These are phyloP conservation scores for Russula foetens DNA, from an alignment of 768 basidiomycete species.

Conservation along the genomic window DNA sequence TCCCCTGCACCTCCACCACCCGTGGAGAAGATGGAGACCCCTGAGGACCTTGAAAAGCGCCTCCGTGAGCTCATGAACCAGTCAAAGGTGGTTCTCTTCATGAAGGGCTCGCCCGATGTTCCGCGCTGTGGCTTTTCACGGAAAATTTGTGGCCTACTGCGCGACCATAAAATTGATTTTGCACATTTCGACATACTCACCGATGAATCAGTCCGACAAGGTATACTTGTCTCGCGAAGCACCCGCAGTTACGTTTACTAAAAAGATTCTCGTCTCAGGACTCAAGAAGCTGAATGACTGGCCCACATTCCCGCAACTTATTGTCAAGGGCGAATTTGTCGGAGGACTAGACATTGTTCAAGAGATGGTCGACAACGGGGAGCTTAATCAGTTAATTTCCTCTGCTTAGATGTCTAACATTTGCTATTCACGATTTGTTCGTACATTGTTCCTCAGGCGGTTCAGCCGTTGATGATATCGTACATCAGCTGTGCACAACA, in stretches of 20 bases:
- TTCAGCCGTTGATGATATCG: too few species aligned
- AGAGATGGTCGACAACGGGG: slow-evolving; percentile 80
- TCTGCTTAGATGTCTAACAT: slow-evolving; percentile 7
- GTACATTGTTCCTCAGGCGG: slow-evolving; percentile 2
- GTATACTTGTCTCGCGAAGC: slow-evolving; percentile 21
- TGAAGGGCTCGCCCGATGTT: slow-evolving; percentile 53
- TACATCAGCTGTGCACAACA: too few species aligned
- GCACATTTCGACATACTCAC: slow-evolving; percentile 49
- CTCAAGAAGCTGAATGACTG: slow-evolving; percentile 55
- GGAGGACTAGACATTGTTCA: slow-evolving; percentile 92
- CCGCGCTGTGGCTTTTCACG: slow-evolving; percentile 61
- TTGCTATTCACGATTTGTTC: not conserved
- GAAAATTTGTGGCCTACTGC: slow-evolving; percentile 44
- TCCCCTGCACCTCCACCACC: slow-evolving; percentile 27
- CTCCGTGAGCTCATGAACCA: slow-evolving; percentile 70
- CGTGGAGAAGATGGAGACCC: slow-evolving; percentile 37
- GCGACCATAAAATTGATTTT: slow-evolving; percentile 42
- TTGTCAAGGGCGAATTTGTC: slow-evolving; percentile 84
- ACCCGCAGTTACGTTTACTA: not conserved
- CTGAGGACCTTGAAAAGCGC: slow-evolving; percentile 58
- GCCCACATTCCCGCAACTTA: slow-evolving; percentile 59
- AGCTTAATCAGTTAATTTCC: slow-evolving; percentile 45
- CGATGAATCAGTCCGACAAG: slow-evolving; percentile 48
- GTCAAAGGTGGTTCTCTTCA: slow-evolving; percentile 51
- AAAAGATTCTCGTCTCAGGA: slow-evolving; percentile 25